Conservation (phyloP, 257 asterid genomes). For the Eucommia ulmoides region DNA sequence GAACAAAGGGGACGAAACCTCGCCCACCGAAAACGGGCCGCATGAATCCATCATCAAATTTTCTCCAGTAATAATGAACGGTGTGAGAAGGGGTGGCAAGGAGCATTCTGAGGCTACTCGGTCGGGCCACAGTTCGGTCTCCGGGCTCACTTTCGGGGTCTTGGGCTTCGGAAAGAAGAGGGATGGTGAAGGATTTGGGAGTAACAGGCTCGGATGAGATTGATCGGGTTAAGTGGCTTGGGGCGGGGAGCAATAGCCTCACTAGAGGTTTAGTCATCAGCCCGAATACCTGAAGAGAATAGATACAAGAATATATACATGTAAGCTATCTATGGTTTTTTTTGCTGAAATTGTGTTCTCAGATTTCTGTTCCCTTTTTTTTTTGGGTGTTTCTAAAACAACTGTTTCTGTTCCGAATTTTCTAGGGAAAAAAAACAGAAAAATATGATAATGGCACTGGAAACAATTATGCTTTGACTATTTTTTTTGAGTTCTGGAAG, state of each 20-base stretch:
- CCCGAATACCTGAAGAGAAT: constrained; percentile 94
- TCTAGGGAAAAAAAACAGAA: no score
- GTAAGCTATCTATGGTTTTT: no score
- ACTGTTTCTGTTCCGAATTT: no score
- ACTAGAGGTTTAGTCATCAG: constrained; percentile 81
- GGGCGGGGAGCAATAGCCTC: constrained; percentile 42
- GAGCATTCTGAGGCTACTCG: background rate
- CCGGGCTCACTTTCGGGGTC: constrained; percentile 33
- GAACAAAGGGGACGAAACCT: background rate
- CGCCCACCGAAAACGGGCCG: constrained; percentile 2
- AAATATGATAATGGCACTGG: no score
- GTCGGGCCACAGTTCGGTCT: background rate
- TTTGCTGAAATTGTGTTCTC: no score
- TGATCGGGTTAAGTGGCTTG: constrained; percentile 35
- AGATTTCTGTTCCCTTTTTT: no score
- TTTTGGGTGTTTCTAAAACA: no score
- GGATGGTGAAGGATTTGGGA: constrained; percentile 51
- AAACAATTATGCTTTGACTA: no score
- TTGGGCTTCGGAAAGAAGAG: constrained; percentile 51
- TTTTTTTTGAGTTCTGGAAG: no score
- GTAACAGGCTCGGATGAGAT: constrained; percentile 57
- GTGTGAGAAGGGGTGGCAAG: background rate
- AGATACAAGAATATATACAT: no score
- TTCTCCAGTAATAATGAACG: constrained; percentile 1
- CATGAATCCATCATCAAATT: constrained; percentile 1